Evolutionary conservation across 768 basidiomycete species (phyloP), one percentile per base, ranked within the genome.

Genomic region (Floccularia luteovirens): DNA sequence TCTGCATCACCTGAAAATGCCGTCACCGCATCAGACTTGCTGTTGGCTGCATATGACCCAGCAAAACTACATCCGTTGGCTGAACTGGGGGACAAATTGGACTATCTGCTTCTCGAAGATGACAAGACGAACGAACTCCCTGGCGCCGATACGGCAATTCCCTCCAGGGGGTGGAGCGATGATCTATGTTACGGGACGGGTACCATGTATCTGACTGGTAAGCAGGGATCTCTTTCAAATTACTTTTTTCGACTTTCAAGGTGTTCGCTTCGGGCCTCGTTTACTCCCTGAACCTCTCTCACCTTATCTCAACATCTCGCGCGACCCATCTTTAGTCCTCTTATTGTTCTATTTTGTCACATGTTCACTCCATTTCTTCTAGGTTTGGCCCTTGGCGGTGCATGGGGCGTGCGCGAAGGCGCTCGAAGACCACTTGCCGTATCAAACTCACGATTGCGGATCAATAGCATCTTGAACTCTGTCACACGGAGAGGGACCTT

Each of bases 131-230:
- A 65, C 61, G 80, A 90, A 40, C 69, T 96, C 45, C 90, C 90
- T 57, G 96, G 96, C 37, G 79, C 88, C 52, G 76, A 73, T 52
- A 91, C 88, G 44, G 92, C 93, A 43, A 77, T 99, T 48, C 92
- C 93, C 51, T 88, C 84, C 59, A 73, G 96, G 69, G 92, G 96
- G 47, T 98, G 91, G 93, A 89, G 90, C 67, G 96, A 99, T 70
- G 96, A 99, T 69, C 67, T 99, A 44, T 97, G 92, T 77, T 97
- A 98, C 66, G 96, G 96, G 56, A 97, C 93, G 54, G 96, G 96
- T 48, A 93, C 93, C 50, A 96, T 92, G 70, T 99, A 99, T 79
- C 81, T 99, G 42, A 76, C 87, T 62, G 94, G 94, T 97, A 58
- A 58, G 90, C 82, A 38, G 44, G 42, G 60, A 72, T 70, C 72